phyloP scores from a whole-genome alignment of 2,329 filamentous ascomycete genomes.

The Oidium heveae region DNA sequence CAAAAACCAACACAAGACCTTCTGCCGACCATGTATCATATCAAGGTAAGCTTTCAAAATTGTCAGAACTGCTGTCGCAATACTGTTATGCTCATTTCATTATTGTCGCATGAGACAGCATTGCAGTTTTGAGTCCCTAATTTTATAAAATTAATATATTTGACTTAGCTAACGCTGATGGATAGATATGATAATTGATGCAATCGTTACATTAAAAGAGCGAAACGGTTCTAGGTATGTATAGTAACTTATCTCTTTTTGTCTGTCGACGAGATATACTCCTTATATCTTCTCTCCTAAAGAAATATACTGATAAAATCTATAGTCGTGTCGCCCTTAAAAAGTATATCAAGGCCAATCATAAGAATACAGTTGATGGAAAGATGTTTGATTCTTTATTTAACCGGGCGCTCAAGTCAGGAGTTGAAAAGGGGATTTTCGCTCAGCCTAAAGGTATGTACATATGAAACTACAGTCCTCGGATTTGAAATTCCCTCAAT shows the following conservation, averaged over 20 bases:
- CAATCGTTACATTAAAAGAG: constrained; percentile 14
- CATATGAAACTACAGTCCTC: background rate
- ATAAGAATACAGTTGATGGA: constrained; percentile 31
- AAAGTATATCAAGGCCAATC: constrained; percentile 52
- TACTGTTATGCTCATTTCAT: constrained; percentile 20
- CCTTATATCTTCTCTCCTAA: background rate
- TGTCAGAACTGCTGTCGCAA: constrained; percentile 19
- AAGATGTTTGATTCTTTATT: constrained; percentile 39
- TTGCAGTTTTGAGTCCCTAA: background rate
- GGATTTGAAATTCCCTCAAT: background rate
- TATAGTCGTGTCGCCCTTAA: constrained; percentile 39
- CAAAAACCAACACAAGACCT: constrained; percentile 28
- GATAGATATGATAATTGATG: constrained; percentile 14
- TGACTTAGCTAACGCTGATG: constrained; percentile 6
- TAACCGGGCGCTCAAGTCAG: constrained; percentile 41
- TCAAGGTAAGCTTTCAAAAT: constrained; percentile 29
- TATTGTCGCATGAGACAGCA: constrained; percentile 21
- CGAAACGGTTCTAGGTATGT: constrained; percentile 15
- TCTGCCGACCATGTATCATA: constrained; percentile 32
- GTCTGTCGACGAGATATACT: no score
- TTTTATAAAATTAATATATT: background rate
- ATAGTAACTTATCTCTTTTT: no score
- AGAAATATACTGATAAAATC: constrained; percentile 1
- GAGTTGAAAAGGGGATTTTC: constrained; percentile 44
- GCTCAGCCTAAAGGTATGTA: constrained; percentile 44